These are phyloP conservation scores for Sanguinoderma infundibulare DNA, from an alignment of 1,284 basidiomycete genomes.

Conservation along the genomic window DNA sequence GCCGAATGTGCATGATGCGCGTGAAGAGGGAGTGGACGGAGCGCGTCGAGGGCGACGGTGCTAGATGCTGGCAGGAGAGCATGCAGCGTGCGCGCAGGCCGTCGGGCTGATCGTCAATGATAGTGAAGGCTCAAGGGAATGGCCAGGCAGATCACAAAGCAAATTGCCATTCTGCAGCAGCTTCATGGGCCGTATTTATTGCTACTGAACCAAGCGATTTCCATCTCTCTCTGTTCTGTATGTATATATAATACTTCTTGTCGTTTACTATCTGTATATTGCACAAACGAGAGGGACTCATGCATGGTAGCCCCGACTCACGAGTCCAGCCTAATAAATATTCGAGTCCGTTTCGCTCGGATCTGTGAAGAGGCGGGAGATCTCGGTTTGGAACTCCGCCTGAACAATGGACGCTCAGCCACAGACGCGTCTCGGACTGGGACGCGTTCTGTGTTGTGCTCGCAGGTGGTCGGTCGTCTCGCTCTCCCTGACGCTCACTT, in stretches of 20 bases:
- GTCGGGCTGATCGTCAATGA: neutral
- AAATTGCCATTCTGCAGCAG: too few species aligned
- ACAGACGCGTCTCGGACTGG: constrained; percentile 26
- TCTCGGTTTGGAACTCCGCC: neutral
- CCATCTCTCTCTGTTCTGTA: too few species aligned
- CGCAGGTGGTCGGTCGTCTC: neutral
- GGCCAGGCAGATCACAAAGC: too few species aligned
- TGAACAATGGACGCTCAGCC: constrained; percentile 8
- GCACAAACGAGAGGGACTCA: too few species aligned
- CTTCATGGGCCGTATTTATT: too few species aligned
- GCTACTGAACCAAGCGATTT: too few species aligned
- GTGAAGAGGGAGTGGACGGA: constrained; percentile 17
- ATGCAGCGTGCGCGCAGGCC: neutral
- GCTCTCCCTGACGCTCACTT: neutral
- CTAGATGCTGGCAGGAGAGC: constrained; percentile 16
- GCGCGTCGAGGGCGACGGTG: constrained; percentile 12
- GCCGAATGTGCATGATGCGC: constrained; percentile 9
- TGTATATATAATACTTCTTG: too few species aligned
- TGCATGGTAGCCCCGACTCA: too few species aligned
- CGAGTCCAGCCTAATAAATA: too few species aligned
- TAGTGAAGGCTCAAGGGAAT: too few species aligned
- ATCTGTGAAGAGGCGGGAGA: neutral
- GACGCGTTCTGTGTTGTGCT: neutral
- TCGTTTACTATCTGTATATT: too few species aligned
- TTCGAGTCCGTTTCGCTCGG: too few species aligned